A percentile compares a stretch with the other conserved stretches of the same genome.
Evolutionary conservation across 2,329 filamentous ascomycete genomes (phyloP).

Genomic region (Colletotrichum orchidophilum): DNA sequence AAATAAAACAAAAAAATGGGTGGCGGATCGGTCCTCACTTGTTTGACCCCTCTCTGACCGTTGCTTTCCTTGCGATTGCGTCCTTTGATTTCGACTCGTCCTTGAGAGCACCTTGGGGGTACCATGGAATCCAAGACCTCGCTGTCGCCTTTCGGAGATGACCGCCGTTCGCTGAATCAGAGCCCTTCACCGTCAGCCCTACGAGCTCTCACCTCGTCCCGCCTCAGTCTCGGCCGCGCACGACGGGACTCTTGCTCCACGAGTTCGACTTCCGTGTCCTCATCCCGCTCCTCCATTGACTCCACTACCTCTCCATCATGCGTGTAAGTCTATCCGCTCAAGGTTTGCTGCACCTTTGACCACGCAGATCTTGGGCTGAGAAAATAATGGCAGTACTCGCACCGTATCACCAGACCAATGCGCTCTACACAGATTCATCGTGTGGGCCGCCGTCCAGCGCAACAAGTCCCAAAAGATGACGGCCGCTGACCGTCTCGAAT

Average conservation of each 20-base stretch:
- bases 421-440: conserved; percentile 63
- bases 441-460: conserved; percentile 65
- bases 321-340: conserved; percentile 43
- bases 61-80: conserved; percentile 4
- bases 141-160: conserved; percentile 38
- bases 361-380: conserved; percentile 3
- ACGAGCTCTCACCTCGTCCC: conserved; percentile 44
- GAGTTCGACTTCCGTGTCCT: conserved; percentile 36
- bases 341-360: not conserved
- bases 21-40: conserved; percentile 20
- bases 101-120: not conserved
- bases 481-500: conserved; percentile 57
- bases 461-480: conserved; percentile 60
- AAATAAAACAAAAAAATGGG: conserved; percentile 34
- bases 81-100: not conserved
- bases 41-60: conserved; percentile 15
- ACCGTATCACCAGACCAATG: conserved; percentile 59
- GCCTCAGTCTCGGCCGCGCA: conserved; percentile 43
- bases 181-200: conserved; percentile 45
- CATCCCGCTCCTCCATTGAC: conserved; percentile 36
- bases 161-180: conserved; percentile 37
- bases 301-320: conserved; percentile 41
- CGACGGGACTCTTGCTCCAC: conserved; percentile 42
- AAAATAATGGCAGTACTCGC: conserved; percentile 49
- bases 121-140: conserved; percentile 45